Conservation (phyloP, 257 asterid genomes). For the Solanum corneliomulleri region DNA sequence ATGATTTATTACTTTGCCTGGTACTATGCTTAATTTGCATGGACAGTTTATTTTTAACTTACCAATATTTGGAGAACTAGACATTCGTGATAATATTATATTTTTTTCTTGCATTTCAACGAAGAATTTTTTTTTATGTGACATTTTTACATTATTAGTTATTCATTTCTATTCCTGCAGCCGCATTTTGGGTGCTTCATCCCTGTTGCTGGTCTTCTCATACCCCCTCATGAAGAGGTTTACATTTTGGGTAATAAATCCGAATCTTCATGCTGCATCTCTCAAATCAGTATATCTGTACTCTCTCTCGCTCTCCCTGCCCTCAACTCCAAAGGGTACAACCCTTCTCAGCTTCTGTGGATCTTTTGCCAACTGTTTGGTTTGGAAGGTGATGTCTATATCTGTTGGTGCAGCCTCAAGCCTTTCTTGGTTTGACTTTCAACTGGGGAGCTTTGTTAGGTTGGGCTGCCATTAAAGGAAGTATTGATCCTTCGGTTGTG, state of each 20-base stretch:
- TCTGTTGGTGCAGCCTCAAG: conserved; percentile 76
- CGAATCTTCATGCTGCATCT: not conserved
- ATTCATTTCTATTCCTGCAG: conserved; percentile 30
- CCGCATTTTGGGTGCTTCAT: conserved; percentile 61
- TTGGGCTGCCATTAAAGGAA: conserved; percentile 87
- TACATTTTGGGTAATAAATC: conserved; percentile 64
- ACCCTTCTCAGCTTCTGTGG: not conserved
- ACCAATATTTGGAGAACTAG: not conserved
- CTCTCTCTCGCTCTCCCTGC: not conserved
- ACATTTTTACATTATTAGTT: not conserved
- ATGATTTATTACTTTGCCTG: not conserved
- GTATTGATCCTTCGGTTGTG: conserved; percentile 54
- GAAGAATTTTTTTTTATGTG: not conserved
- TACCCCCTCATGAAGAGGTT: conserved; percentile 92
- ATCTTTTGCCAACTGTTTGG: not conserved
- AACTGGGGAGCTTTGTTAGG: conserved; percentile 86
- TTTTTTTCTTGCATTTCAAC: not conserved
- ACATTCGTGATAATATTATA: not conserved
- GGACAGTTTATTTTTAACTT: not conserved
- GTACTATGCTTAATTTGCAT: not conserved
- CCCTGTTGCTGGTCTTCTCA: conserved; percentile 55
- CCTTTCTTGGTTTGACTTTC: conserved; percentile 75
- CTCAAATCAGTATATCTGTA: not conserved
- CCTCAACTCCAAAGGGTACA: not conserved
- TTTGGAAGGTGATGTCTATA: conserved; percentile 1